phyloP scores from a whole-genome alignment of 1,284 basidiomycete genomes.

The Papiliotrema nemorosa region DNA sequence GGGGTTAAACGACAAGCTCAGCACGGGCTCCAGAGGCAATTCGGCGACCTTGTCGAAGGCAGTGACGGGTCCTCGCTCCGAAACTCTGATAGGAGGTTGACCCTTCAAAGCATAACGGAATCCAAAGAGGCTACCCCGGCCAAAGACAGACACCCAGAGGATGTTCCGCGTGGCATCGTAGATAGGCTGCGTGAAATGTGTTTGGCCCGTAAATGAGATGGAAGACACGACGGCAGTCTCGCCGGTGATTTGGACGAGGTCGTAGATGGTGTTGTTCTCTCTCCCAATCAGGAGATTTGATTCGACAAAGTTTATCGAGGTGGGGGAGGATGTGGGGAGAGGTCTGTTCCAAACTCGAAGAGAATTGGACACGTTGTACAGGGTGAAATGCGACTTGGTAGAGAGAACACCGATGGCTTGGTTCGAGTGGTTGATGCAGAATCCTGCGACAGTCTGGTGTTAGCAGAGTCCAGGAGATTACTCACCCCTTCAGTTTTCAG shows the following conservation, averaged over 20 bases:
- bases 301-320: constrained; percentile 37
- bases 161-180: constrained; percentile 30
- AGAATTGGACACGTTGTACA: constrained; percentile 30
- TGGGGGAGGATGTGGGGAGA: constrained; percentile 21
- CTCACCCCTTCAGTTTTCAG: constrained; percentile 37
- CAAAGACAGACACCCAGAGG: constrained; percentile 33
- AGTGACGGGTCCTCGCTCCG: constrained; percentile 10
- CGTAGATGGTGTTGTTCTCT: constrained; percentile 32
- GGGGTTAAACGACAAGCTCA: constrained; percentile 21
- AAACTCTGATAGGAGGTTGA: constrained; percentile 25
- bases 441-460: constrained; percentile 26
- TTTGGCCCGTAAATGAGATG: constrained; percentile 28
- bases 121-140: constrained; percentile 29
- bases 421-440: constrained; percentile 38
- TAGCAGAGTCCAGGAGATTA: neutral
- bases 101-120: constrained; percentile 41
- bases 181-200: constrained; percentile 29
- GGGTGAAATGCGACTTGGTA: constrained; percentile 22
- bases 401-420: constrained; percentile 41
- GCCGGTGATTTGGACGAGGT: constrained; percentile 41
- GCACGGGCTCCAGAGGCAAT: constrained; percentile 28
- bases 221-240: constrained; percentile 34
- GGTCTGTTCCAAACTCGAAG: constrained; percentile 40
- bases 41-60: constrained; percentile 33
- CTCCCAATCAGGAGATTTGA: constrained; percentile 39